Evolutionary conservation across 768 basidiomycete genomes (phyloP).

Genomic region (Tulasnella sp.): DNA sequence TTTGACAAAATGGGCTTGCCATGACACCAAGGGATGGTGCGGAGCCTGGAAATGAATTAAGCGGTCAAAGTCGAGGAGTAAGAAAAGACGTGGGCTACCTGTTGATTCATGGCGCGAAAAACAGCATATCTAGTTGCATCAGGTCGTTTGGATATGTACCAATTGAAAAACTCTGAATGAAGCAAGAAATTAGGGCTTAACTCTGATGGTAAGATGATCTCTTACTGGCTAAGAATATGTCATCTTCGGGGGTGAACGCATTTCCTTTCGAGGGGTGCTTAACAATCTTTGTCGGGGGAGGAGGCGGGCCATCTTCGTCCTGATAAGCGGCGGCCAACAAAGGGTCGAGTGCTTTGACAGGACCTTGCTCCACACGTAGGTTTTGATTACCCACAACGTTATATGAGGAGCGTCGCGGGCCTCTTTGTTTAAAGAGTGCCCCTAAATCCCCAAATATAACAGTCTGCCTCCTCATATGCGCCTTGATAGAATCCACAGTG

Average conservation of each 20-base stretch:
- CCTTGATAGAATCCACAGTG: no score
- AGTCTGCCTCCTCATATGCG: no score
- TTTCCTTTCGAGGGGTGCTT: background rate
- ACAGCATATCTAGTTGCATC: constrained; percentile 1
- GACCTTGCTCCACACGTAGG: no score
- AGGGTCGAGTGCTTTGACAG: no score
- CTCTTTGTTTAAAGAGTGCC: no score
- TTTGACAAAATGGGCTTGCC: constrained; percentile 8
- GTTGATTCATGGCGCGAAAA: constrained; percentile 2
- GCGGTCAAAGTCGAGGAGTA: background rate
- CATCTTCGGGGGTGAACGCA: background rate
- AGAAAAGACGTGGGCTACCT: background rate
- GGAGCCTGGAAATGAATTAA: constrained; percentile 1
- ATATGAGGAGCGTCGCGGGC: no score
- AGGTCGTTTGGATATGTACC: background rate
- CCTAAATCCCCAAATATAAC: no score
- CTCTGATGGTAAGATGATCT: background rate
- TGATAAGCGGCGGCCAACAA: no score
- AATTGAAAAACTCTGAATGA: constrained; percentile 10
- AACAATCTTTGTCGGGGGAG: background rate
- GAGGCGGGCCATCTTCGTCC: no score
- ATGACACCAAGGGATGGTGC: constrained; percentile 10
- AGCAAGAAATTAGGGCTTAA: background rate
- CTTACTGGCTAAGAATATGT: background rate
- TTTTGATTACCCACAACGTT: no score